These are phyloP conservation scores for Pyrenula massariospora DNA, from an alignment of 495 filamentous ascomycete species.

Conservation along the genomic window DNA sequence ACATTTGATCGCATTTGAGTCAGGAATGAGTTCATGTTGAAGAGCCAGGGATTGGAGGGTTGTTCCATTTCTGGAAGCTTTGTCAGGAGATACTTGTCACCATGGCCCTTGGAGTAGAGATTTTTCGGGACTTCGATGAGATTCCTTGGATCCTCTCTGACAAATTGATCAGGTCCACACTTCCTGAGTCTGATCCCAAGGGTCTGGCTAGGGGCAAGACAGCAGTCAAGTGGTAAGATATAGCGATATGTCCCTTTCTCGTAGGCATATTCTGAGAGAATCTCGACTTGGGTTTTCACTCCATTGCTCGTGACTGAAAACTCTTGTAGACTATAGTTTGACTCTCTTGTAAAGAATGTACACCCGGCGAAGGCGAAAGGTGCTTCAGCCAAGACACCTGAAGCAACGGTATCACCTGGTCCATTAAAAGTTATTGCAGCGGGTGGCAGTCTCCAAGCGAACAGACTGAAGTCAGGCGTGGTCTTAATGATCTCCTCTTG, in stretches of 20 bases:
- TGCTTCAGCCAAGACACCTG: background rate
- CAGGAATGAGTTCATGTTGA: background rate
- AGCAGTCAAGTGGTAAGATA: background rate
- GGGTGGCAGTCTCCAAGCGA: slow-evolving; percentile 3
- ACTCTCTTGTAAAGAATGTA: background rate
- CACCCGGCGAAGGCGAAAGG: background rate
- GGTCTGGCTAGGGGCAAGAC: background rate
- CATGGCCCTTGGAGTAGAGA: background rate
- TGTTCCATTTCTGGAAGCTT: background rate
- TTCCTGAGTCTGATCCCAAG: background rate
- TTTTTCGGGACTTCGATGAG: background rate
- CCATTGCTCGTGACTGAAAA: background rate
- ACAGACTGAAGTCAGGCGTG: slow-evolving; percentile 3
- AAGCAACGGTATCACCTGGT: background rate
- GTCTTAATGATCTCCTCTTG: slow-evolving; percentile 8
- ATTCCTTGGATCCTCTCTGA: background rate
- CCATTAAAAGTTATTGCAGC: background rate
- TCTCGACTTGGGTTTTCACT: background rate
- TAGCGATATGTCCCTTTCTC: background rate
- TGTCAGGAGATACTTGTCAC: background rate
- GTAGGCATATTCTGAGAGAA: background rate
- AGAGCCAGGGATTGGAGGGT: background rate
- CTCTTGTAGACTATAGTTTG: background rate
- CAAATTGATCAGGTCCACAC: background rate
- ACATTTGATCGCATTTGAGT: background rate